phyloP scores from a whole-genome alignment of 1,284 basidiomycete genomes.

The Rhodofomes roseus region DNA sequence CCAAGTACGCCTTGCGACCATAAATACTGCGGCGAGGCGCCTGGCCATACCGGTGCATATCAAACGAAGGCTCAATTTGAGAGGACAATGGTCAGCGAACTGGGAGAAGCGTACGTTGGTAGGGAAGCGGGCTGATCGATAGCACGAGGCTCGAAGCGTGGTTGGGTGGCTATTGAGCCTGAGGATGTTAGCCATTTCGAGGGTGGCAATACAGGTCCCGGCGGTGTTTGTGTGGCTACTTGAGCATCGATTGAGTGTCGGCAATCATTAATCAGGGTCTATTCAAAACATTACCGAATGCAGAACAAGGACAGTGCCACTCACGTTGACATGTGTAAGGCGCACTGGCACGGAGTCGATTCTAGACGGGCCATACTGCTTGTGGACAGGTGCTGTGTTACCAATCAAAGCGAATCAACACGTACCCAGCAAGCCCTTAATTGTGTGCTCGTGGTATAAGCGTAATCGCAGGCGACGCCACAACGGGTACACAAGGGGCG shows the following conservation, averaged over 20 bases:
- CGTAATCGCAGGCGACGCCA: too few species aligned
- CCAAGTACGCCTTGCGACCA: background rate
- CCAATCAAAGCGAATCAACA: too few species aligned
- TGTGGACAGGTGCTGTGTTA: too few species aligned
- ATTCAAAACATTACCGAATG: background rate
- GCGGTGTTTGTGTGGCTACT: background rate
- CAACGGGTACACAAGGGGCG: too few species aligned
- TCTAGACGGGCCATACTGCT: too few species aligned
- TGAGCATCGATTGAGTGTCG: background rate
- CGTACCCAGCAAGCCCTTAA: too few species aligned
- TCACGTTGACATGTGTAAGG: background rate
- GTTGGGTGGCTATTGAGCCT: background rate
- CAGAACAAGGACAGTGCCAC: background rate
- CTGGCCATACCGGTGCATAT: background rate
- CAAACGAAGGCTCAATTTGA: background rate
- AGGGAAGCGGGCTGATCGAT: slow-evolving; percentile 1
- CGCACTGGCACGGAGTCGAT: too few species aligned
- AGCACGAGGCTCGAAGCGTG: background rate
- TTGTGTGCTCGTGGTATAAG: too few species aligned
- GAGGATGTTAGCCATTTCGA: background rate
- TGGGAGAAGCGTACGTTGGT: background rate
- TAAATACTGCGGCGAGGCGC: background rate
- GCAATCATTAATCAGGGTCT: background rate
- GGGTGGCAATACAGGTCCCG: background rate
- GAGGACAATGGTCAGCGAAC: background rate